A percentile compares a stretch with the other conserved stretches of the same genome.
phyloP scores from a whole-genome alignment of 768 basidiomycete species.

The Leccinum rimulosum region DNA sequence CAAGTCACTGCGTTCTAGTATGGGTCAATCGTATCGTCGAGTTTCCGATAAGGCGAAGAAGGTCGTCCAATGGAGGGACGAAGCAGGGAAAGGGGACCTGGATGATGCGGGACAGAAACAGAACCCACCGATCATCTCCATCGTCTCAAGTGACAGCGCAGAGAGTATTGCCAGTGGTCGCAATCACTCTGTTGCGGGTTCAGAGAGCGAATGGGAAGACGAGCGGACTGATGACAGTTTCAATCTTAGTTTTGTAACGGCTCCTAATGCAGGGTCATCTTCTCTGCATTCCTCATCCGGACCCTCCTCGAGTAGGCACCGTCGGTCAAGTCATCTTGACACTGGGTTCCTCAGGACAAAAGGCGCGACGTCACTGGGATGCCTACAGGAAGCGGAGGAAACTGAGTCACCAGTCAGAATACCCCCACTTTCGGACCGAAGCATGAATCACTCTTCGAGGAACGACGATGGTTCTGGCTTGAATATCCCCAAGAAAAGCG shows the following conservation, averaged over 20 bases:
- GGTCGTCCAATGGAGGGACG: conserved; percentile 84
- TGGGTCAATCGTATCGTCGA: conserved; percentile 58
- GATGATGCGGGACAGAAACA: conserved; percentile 54
- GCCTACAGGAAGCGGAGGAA: conserved; percentile 75
- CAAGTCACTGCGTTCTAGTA: conserved; percentile 68
- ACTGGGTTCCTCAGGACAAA: conserved; percentile 61
- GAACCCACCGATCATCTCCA: conserved; percentile 16
- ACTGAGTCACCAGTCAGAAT: conserved; percentile 34
- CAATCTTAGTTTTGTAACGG: conserved; percentile 49
- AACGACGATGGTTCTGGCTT: conserved; percentile 22
- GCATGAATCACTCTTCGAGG: conserved; percentile 47
- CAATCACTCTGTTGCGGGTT: conserved; percentile 51
- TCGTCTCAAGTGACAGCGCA: conserved; percentile 38
- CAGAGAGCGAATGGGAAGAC: conserved; percentile 90
- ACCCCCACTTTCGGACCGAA: conserved; percentile 62
- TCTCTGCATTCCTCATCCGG: conserved; percentile 39
- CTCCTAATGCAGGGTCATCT: conserved; percentile 17
- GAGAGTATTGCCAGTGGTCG: conserved; percentile 26
- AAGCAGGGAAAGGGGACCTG: conserved; percentile 78
- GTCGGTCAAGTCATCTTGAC: conserved; percentile 67
- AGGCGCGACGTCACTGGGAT: conserved; percentile 50
- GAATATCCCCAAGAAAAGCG: conserved; percentile 36
- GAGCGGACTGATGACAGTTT: conserved; percentile 82
- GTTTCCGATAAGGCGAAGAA: conserved; percentile 69
- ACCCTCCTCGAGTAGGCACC: conserved; percentile 36